phyloP scores from a whole-genome alignment of 2,329 filamentous ascomycete genomes.

The Arthroderma sp. region DNA sequence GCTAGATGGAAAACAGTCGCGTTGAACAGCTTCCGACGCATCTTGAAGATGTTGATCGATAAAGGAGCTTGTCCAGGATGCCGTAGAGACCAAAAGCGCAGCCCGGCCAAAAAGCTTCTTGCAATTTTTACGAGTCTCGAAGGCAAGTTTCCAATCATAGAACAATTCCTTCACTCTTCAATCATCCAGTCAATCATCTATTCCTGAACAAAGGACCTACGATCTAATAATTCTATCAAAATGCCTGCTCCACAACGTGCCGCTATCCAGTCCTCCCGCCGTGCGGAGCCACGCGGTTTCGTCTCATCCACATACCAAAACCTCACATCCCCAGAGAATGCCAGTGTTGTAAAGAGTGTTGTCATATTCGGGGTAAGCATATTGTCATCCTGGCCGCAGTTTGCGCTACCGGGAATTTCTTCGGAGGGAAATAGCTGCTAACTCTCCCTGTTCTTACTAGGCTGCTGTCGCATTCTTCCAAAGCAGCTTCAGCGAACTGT shows the following conservation, averaged over 20 bases:
- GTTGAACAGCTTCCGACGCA: not conserved
- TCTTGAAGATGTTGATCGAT: no score
- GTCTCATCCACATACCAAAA: constrained; percentile 47
- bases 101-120: constrained; percentile 21
- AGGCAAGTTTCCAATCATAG: not conserved
- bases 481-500: constrained; percentile 53
- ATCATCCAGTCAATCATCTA: not conserved
- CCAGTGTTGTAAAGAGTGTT: constrained; percentile 54
- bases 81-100: constrained; percentile 22
- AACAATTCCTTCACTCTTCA: not conserved
- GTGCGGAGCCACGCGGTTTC: constrained; percentile 38
- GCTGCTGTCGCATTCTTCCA: constrained; percentile 53
- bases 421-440: constrained; percentile 2
- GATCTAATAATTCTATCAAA: constrained; percentile 11
- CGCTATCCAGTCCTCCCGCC: constrained; percentile 36
- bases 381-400: not conserved
- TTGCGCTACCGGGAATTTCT: not conserved
- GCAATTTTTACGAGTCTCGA: constrained; percentile 5
- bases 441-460: constrained; percentile 25
- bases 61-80: constrained; percentile 13
- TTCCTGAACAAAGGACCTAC: not conserved
- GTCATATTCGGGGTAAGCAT: constrained; percentile 53
- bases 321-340: constrained; percentile 54
- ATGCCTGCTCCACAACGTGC: constrained; percentile 54
- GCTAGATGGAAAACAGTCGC: not conserved